phyloP scores from a whole-genome alignment of 2,329 filamentous ascomycete species.

The Aspergillus quadrilineatus region DNA sequence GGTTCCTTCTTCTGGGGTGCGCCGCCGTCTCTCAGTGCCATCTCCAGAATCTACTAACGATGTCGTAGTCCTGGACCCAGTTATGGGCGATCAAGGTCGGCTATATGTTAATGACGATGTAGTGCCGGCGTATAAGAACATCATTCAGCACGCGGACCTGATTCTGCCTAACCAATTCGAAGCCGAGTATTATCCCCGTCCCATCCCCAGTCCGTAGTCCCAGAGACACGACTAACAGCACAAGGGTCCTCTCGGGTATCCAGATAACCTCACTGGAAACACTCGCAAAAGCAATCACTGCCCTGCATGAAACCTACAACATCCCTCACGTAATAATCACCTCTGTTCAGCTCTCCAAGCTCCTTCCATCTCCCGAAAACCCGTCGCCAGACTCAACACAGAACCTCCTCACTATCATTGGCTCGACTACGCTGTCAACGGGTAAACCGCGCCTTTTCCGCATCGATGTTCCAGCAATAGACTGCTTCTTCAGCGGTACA shows the following conservation, averaged over 20 bases:
- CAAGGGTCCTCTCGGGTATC: conserved; percentile 77
- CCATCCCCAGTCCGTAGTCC: neutral
- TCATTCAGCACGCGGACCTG: conserved; percentile 79
- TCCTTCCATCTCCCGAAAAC: conserved; percentile 46
- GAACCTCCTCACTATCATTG: conserved; percentile 67
- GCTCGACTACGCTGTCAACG: conserved; percentile 66
- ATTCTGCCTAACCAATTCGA: conserved; percentile 97
- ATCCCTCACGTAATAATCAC: conserved; percentile 92
- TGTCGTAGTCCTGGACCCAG: conserved; percentile 75
- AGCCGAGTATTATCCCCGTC: conserved; percentile 67
- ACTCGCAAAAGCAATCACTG: conserved; percentile 71
- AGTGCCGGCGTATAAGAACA: conserved; percentile 80
- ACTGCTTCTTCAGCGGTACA: conserved; percentile 94
- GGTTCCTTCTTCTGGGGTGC: conserved; percentile 85
- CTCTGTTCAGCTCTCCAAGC: conserved; percentile 67
- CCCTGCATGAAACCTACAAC: conserved; percentile 71
- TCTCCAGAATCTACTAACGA: conserved; percentile 3
- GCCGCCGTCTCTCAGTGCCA: conserved; percentile 19
- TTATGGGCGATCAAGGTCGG: conserved; percentile 94
- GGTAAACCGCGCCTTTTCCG: conserved; percentile 79
- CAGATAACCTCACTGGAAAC: conserved; percentile 74
- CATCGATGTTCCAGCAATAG: conserved; percentile 79
- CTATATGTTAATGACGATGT: conserved; percentile 91
- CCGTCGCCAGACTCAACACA: conserved; percentile 29
- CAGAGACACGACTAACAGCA: neutral